Evolutionary conservation across 2,329 filamentous ascomycete genomes (phyloP), one percentile per base, ranked within the genome.

Genomic region (Xenosphaeropsis pyriputrescens): DNA sequence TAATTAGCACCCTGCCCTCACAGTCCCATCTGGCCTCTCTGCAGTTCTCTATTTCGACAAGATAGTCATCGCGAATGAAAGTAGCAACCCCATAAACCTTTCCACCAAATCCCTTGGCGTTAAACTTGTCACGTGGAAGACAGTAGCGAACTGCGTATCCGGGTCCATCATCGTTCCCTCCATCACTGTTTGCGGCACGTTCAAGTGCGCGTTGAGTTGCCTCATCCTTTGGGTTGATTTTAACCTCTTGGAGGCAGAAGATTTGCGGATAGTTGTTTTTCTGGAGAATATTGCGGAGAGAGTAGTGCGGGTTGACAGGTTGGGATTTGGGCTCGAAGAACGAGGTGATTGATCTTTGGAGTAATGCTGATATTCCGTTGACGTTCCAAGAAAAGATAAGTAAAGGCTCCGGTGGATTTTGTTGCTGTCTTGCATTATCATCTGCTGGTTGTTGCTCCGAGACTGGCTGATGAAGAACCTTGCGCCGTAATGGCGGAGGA

Each of bases 31-130:
- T 50, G 0, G 67, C 64, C 1, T 55, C 57, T 6, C 62, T 54
- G 0, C 63, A 53, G 4, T 40, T 37, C 0, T 48, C 41, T 8
- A 59, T 51, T 16, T 49, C 39, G 1, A 41, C 18, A 9, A 51
- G 41, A 36, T 67, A 60, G 44, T 70, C 65, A 9, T 56, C 49
- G 2, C 67, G 57, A 12, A 71, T 45, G 33, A 72, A 58, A 17
- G 61, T 63, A 18, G 60, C 65, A 2, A 73, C 65, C 11, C 69
- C 68, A 43, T 72, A 68, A 1, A 71, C 52, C 41, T 62, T 68
- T 2, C 68, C 61, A 2, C 58, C 62, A 34, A 65, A 65, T 1
- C 64, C 67, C 1, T 55, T 57, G 3, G 64, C 67, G 43, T 73
- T 72, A 48, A 61, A 50, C 19, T 50, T 58, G 47, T 72, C 67